A percentile compares a stretch with the other conserved stretches of the same genome.
phyloP scores from a whole-genome alignment of 495 filamentous ascomycete genomes.

The Neurospora africana region DNA sequence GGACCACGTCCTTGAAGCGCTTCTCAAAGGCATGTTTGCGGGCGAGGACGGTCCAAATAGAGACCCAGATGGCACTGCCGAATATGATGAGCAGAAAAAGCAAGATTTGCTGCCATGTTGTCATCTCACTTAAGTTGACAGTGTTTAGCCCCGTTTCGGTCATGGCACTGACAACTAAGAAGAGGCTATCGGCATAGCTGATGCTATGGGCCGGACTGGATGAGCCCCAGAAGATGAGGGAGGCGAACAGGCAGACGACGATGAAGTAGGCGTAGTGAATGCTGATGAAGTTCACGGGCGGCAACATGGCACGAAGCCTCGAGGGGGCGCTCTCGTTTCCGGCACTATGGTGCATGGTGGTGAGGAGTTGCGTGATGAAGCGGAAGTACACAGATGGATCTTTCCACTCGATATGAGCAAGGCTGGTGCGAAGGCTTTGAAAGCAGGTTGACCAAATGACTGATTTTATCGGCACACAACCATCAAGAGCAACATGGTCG shows the following conservation, averaged over 20 bases:
- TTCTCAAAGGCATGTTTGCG: conserved; percentile 61
- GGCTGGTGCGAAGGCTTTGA: background rate
- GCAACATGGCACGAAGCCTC: conserved; percentile 20
- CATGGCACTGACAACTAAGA: conserved; percentile 69
- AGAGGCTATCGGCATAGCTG: conserved; percentile 64
- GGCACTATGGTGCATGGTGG: background rate
- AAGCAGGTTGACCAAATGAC: background rate
- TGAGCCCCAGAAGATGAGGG: conserved; percentile 63
- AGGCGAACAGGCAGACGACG: conserved; percentile 48
- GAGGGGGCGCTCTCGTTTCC: background rate
- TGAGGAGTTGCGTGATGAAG: background rate
- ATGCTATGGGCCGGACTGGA: conserved; percentile 50
- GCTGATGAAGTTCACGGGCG: conserved; percentile 66
- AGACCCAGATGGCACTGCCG: conserved; percentile 60
- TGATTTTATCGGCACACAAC: background rate
- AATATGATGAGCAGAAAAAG: conserved; percentile 64
- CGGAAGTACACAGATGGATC: background rate
- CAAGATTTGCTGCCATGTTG: conserved; percentile 67
- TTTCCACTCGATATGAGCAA: background rate
- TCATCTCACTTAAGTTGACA: conserved; percentile 53
- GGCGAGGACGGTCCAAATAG: conserved; percentile 50
- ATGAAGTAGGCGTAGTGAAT: conserved; percentile 69
- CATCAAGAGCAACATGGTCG: background rate
- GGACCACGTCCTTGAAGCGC: conserved; percentile 50
- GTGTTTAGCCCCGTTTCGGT: conserved; percentile 69